Evolutionary conservation across 73 alveolate genomes (phyloP), one percentile per base, ranked within the genome.

Genomic region (Paramecium octaurelia): DNA sequence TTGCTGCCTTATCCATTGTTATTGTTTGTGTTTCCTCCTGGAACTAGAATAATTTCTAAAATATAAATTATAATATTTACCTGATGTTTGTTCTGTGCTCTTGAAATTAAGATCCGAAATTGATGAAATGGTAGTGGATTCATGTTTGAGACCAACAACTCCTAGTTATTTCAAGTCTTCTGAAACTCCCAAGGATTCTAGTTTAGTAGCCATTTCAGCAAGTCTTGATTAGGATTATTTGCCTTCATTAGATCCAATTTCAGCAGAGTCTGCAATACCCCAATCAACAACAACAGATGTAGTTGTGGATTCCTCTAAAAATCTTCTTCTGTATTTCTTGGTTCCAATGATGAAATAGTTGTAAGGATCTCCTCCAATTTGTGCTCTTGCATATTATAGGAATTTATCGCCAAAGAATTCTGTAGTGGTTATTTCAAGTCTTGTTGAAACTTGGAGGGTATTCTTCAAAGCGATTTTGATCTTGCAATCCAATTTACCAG

Each of bases 311-410:
- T 73, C 87, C 0, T 29, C 23, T 20, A 73, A 73, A 16, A 73
- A 40, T 46, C 91, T 80, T 80, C 91, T 48, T 46, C 36, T 80
- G 7, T n/a, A 59, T 46, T 43, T 43, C 38, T 80, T 80, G 34
- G 57, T 46, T 80, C 91, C 91, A 38, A 80, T 31, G 6, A 80
- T 80, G 73, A 80, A 80, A 35, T 43, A 80, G 24, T 80, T 80
- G n/a, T 80, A 80, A 4, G 91, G 91, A 80, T 80, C 91, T 18
- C 91, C 91, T 20, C 91, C 91, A 8, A 80, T 12, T 24, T 21
- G 24, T n/a, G 91, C 91, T 31, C 46, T 24, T 11, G 91, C 91
- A 80, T 44, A 80, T 43, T 80, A n/a, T 2, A 80, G 16, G 73
- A 80, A 80, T 24, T 80, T 80, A 4, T 80, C 75, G 0, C 91